Percentiles rank a stretch among this genome's conserved stretches.
These are phyloP conservation scores for Hordeum pubiflorum DNA, from an alignment of 202 grass and related monocot genomes.

Conservation along the genomic window DNA sequence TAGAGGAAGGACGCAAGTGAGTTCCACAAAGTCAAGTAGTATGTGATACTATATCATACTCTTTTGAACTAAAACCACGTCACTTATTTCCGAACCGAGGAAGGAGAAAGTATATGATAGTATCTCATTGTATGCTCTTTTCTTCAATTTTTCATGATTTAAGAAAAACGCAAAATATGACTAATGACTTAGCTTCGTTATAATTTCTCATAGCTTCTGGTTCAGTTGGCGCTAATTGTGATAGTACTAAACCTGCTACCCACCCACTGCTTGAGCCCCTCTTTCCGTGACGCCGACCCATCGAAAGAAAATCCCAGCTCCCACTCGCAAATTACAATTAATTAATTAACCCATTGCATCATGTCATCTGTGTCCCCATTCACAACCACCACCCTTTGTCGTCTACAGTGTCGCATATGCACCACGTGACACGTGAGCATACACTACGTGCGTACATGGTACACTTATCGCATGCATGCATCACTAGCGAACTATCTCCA, in stretches of 20 bases:
- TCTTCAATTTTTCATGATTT: no score
- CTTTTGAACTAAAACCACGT: no score
- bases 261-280: constrained; percentile 8
- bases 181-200: no score
- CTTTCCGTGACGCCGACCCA: constrained; percentile 29
- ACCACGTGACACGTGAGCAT: background rate
- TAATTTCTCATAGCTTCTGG: no score
- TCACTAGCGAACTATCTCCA: background rate
- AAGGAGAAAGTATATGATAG: no score
- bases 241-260: constrained; percentile 26
- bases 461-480: background rate
- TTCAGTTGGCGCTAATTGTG: no score
- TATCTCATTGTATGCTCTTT: no score
- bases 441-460: background rate
- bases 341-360: background rate
- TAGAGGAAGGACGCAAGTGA: no score
- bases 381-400: constrained; percentile 25
- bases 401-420: background rate
- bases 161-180: no score
- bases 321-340: background rate
- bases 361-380: constrained; percentile 24
- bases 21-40: no score
- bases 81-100: no score
- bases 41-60: no score
- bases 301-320: constrained; percentile 24